phyloP scores from a whole-genome alignment of 169 alveolate genomes.

The Plasmodium chabaudi region DNA sequence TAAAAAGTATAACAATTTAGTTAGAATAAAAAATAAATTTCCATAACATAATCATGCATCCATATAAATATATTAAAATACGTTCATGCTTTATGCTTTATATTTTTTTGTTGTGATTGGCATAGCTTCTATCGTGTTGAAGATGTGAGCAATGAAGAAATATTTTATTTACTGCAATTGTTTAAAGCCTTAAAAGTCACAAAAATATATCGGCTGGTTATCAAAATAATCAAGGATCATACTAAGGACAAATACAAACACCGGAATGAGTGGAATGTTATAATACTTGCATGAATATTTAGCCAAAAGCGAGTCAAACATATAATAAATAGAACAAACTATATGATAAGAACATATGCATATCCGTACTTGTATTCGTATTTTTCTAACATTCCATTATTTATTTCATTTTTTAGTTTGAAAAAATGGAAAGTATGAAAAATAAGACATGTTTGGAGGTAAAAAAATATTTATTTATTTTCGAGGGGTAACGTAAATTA shows the following conservation, averaged over 20 bases:
- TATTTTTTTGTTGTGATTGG: not conserved
- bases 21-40: not conserved
- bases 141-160: conserved; percentile 4
- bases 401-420: conserved; percentile 21
- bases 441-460: conserved; percentile 40
- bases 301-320: not conserved
- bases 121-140: conserved; percentile 7
- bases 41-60: not conserved
- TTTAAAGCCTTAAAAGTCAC: conserved; percentile 36
- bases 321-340: not conserved
- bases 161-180: conserved; percentile 22
- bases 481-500: not conserved
- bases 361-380: not conserved
- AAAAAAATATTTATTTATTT: not conserved
- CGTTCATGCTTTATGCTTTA: not conserved
- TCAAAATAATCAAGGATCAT: conserved; percentile 16
- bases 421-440: conserved; percentile 66
- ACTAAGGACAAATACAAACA: conserved; percentile 68
- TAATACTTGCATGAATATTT: not conserved
- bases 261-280: conserved; percentile 69
- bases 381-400: not conserved
- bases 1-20: conserved; percentile 19
- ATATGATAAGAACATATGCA: not conserved
- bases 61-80: not conserved
- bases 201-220: conserved; percentile 35